Evolutionary conservation across 2,329 filamentous ascomycete species (phyloP), one percentile per base, ranked within the genome.

Genomic region (Chrysosporium queenslandicum): DNA sequence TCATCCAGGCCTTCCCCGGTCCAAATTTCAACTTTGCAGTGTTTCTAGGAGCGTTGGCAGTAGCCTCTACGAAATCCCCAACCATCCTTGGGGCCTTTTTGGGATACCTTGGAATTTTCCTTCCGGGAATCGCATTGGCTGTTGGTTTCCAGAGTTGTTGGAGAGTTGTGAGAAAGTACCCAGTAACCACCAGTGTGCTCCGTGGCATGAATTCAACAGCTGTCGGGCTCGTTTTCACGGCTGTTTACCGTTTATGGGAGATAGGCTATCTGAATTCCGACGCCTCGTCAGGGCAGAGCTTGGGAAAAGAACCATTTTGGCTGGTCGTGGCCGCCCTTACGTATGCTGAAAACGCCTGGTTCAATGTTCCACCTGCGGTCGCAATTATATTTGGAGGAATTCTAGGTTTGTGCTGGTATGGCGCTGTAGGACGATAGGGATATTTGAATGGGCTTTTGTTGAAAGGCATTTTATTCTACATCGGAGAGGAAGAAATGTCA

Each of bases 1-100:
- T 88, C 50, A 82, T 81, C 16, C 84, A 88, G 64, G 77, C 81
- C 0, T 84, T 87, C 53, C 84, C 85, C 0, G 80, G 80, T 0
- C 80, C 80, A 0, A 70, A 70, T 50, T 67, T 68, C 60, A 68
- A 69, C 55, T 69, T 82, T 55, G 78, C 77, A 0, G 78, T 82
- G 0, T 82, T 74, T 52, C 67, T 83, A 0, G 79, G 80, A 1
- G 66, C 69, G 0, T 62, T 83, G 0, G 71, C 77, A 0, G 68
- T 78, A 0, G 63, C 66, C 1, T 68, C 69, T 1, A 55, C 47
- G 9, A 57, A 61, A 0, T 43, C 23, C 1, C 63, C 56, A 0
- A 66, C 71, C 0, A 60, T 70, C 1, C 57, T 71, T 0, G 80
- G 80, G 0, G 77, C 78, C 0, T 20, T 79, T 0, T 50, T 83